Percentiles rank a stretch among this genome's conserved stretches.
phyloP scores from a whole-genome alignment of 1,139 yeast species.

The Blastobotrys illinoisensis region DNA sequence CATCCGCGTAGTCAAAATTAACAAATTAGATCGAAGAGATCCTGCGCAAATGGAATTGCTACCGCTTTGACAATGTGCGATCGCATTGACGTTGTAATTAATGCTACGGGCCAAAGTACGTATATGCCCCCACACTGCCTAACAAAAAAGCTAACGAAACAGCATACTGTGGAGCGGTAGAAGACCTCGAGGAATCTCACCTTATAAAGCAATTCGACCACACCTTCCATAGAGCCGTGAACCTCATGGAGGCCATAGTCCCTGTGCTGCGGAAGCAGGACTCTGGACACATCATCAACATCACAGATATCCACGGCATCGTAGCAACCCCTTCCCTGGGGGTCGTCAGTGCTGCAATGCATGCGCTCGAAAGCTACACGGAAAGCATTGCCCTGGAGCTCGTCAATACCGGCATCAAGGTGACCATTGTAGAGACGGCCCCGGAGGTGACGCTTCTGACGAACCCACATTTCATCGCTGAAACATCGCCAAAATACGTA shows the following conservation, averaged over 20 bases:
- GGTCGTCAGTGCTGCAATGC: slow-evolving; percentile 27
- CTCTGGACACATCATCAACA: slow-evolving; percentile 30
- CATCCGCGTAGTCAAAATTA: too few species aligned
- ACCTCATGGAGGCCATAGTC: slow-evolving; percentile 28
- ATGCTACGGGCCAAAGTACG: slow-evolving; percentile 12
- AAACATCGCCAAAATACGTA: slow-evolving; percentile 18
- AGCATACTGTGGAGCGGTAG: slow-evolving; percentile 24
- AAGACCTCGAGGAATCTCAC: slow-evolving; percentile 30
- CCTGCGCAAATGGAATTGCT: slow-evolving; percentile 1
- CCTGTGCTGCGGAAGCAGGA: slow-evolving; percentile 26
- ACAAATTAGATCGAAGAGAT: neutral
- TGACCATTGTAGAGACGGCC: slow-evolving; percentile 31
- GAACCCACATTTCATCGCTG: slow-evolving; percentile 22
- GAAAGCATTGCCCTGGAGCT: slow-evolving; percentile 32
- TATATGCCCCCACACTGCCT: neutral
- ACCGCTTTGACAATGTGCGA: slow-evolving; percentile 16
- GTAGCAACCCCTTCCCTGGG: slow-evolving; percentile 32
- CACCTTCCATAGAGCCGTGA: slow-evolving; percentile 28
- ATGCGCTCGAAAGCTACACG: slow-evolving; percentile 33
- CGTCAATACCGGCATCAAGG: slow-evolving; percentile 27
- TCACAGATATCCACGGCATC: slow-evolving; percentile 31
- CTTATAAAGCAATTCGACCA: slow-evolving; percentile 29
- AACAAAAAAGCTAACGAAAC: neutral
- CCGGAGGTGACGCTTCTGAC: slow-evolving; percentile 28
- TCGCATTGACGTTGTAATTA: slow-evolving; percentile 28